Base-by-base conservation (phyloP, 441 rosid species). In the Viola pubescens region DNA sequence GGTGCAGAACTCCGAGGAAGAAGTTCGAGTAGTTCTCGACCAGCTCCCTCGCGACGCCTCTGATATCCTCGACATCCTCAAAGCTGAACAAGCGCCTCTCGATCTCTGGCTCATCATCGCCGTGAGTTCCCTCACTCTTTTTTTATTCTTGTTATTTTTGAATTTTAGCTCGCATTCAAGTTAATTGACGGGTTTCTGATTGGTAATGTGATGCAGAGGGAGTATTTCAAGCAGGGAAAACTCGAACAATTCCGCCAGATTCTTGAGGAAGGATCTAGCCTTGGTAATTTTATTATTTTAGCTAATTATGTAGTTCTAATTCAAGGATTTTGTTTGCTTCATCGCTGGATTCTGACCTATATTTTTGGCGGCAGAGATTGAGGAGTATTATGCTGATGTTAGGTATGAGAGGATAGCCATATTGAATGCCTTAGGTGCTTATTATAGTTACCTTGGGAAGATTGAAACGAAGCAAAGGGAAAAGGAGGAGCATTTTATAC, bases 31-130 rank as follows among this genome's bases (percentile, higher is more conserved):
- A 74, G 78, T 82, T 59, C 86, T 94, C 62, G 95, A 94, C 73
- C 97, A 94, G 73, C 99, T 94, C 39, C 99, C 99, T 8, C 75
- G 95, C 14, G 97, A 94, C 55, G 96, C 99, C 58, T 85, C 97
- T 55, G 97, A 94, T 65, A 94, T 94, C 64, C 91, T 94, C 42
- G 99, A 94, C 65, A 90, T 90, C 73, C 99, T 90, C 60, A 94
- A 94, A 77, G 99, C 96, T 67, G 99, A 94, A 71, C 98, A 94
- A 79, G 97, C 99, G 46, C 95, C 97, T 71, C 96, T 90, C 67
- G 85, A 88, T 77, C 92, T 94, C 67, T 94, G 99, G 99, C 96
- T 94, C 67, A 79, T 90, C 61, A 90, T 94, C 60, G 96, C 97
- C 69, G 99, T 90, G 66, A 52, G 76, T 70, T 12, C 10, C 16